Evolutionary conservation across 2,329 filamentous ascomycete species (phyloP), one percentile per base, ranked within the genome.

Genomic region (Tympanopsis confertula): DNA sequence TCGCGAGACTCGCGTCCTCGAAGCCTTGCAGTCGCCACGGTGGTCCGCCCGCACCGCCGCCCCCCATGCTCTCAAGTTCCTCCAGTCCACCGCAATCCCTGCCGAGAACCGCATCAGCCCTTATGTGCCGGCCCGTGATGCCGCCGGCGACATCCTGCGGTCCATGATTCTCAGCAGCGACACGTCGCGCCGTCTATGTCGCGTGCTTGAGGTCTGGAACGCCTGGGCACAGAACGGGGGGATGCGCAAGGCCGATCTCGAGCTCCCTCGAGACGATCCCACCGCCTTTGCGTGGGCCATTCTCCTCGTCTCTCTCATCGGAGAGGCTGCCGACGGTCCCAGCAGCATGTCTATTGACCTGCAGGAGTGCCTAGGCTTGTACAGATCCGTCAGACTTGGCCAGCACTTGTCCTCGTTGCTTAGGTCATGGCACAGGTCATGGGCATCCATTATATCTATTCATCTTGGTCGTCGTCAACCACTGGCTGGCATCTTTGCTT

Each of bases 211-310:
- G 40, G 47, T 50, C 28, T 75, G 71, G 71, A 69, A 65, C 50
- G 55, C 58, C 1, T 75, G 71, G 68, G 62, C 67, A 2, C 69
- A 74, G 20, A 65, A 68, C 39, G 69, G 68, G 5, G 70, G 71
- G 5, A 70, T 75, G 65, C 57, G 62, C 19, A 61, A 51, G 42
- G 52, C 58, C 3, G 68, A 74, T 39, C 56, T 63, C 30, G 38
- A 53, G 2, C 44, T 52, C 2, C 41, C 71, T 35, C 51, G 55
- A 30, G 56, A 61, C 5, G 52, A 60, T 12, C 53, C 53, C 45
- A 47, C 53, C n/a, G 46, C 46, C 4, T 72, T 74, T 53, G 64
- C 66, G 1, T 56, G 65, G 39, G 68, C 68, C 2, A 61, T 61
- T 14, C 45, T 74, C 19, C 41, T 74, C 7, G 51, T 73, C 13